Percentiles rank a stretch among this genome's conserved stretches.
Evolutionary conservation across 2,329 filamentous ascomycete genomes (phyloP).

Genomic region (Fusarium neocosmosporiellum): DNA sequence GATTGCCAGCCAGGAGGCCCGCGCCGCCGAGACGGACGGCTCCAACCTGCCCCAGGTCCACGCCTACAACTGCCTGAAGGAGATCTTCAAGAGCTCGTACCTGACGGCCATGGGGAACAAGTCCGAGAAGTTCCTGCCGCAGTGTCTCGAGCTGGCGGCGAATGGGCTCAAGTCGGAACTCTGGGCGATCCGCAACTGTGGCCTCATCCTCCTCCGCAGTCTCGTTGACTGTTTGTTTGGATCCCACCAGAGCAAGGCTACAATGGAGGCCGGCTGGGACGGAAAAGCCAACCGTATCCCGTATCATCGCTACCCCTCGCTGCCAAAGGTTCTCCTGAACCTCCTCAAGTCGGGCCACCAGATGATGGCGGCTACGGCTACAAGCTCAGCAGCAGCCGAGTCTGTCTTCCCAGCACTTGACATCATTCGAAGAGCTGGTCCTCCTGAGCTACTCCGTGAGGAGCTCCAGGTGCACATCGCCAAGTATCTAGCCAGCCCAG

Average conservation of each 20-base stretch:
- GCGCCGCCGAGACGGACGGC: slow-evolving; percentile 67
- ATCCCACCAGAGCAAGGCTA: slow-evolving; percentile 75
- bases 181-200: slow-evolving; percentile 96
- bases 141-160: slow-evolving; percentile 82
- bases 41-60: slow-evolving; percentile 89
- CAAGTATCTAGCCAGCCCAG: slow-evolving; percentile 72
- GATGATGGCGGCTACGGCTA: slow-evolving; percentile 53
- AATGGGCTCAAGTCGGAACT: slow-evolving; percentile 82
- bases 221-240: slow-evolving; percentile 84
- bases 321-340: slow-evolving; percentile 72
- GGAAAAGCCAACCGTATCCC: slow-evolving; percentile 73
- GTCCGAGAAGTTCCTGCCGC: slow-evolving; percentile 79
- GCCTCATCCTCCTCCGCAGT: slow-evolving; percentile 87
- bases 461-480: slow-evolving; percentile 69
- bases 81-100: slow-evolving; percentile 86
- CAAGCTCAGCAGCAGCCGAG: slow-evolving; percentile 63
- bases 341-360: slow-evolving; percentile 67
- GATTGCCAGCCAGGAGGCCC: slow-evolving; percentile 67
- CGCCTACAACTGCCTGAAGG: slow-evolving; percentile 92
- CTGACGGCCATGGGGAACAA: slow-evolving; percentile 77
- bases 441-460: slow-evolving; percentile 66
- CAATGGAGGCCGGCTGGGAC: slow-evolving; percentile 72
- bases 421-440: slow-evolving; percentile 77
- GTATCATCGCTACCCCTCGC: slow-evolving; percentile 74
- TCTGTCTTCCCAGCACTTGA: slow-evolving; percentile 87